Base-by-base conservation (phyloP, 1,139 yeast species). In the Blastobotrys malaysiensis region DNA sequence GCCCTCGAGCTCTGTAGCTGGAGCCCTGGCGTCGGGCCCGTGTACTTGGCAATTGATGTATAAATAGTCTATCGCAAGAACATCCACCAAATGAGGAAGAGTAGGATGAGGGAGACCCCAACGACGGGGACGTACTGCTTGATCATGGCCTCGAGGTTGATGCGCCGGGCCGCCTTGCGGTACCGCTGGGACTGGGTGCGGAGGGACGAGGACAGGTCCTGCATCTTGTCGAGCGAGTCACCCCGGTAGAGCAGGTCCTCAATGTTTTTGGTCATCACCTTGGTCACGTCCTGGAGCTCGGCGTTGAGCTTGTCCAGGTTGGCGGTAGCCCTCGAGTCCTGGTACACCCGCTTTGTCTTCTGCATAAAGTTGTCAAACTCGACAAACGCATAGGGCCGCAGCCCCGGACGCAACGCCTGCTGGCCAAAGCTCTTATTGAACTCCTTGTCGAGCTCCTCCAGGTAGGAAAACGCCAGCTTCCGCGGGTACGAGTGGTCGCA, bases 171-270 rank as follows among this genome's bases (percentile, higher is more conserved):
- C 46, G 93, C 87, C 61, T 86, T 85, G 65, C 93, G 79, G 74
- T 93, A 93, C 71, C 89, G 93, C 63, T 85, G 82, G 26, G 96
- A 86, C 69, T 91, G 96, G 58, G 82, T 82, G 64, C 89, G 82
- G 69, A 93, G 78, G 51, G 85, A 80, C 19, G 86, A 82, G 36
- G 96, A 88, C 67, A 93, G 77, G 68, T 93, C 97, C 59, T 90
- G 84, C 95, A 93, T 88, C 50, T 72, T 84, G 70, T 93, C 98
- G 63, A 93, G 79, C 13, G 93, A 86, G 67, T 93, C 98, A 11
- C 99, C 99, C 66, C 99, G 80, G 71, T 93, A 91, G 49, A 93
- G 77, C 64, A 93, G 75, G 69, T 93, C 99, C 69, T 93, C 98
- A 56, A 93, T 93, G 70, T 93, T 93, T 65, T 91, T 91, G 56